These are phyloP conservation scores for Amaranthus hypochondriacus DNA, from an alignment of 148 eudicot species.

Conservation along the genomic window DNA sequence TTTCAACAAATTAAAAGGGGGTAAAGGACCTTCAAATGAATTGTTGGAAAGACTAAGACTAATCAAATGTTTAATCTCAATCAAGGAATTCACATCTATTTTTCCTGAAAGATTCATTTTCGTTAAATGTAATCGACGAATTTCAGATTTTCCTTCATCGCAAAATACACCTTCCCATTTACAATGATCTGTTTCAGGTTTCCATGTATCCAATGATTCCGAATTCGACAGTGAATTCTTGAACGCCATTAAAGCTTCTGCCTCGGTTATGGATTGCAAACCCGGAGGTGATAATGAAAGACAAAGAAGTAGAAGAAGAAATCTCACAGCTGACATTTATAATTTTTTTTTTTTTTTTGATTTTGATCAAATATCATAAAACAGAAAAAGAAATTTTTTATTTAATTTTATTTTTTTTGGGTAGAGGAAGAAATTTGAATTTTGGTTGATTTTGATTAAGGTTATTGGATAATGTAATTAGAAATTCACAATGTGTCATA, in stretches of 20 bases:
- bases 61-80: conserved; percentile 23
- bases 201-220: conserved; percentile 20
- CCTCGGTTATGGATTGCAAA: conserved; percentile 22
- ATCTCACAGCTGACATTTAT: conserved; percentile 46
- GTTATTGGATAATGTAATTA: neutral
- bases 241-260: conserved; percentile 41
- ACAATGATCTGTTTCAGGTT: no score
- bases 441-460: conserved; percentile 3
- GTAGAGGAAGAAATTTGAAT: conserved; percentile 1
- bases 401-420: conserved; percentile 10
- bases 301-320: conserved; percentile 34
- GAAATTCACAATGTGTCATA: conserved; percentile 19
- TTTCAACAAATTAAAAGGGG: conserved; percentile 33
- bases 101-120: conserved; percentile 36
- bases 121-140: conserved; percentile 34
- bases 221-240: conserved; percentile 33
- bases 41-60: conserved; percentile 38
- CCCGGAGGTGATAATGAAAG: conserved; percentile 21
- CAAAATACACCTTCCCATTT: conserved; percentile 51
- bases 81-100: conserved; percentile 30
- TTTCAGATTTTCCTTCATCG: conserved; percentile 9
- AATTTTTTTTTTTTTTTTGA: neutral
- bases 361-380: no score
- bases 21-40: conserved; percentile 43
- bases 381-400: neutral